Evolutionary conservation across 345 rosid genomes (phyloP).

Genomic region (Populus alba): DNA sequence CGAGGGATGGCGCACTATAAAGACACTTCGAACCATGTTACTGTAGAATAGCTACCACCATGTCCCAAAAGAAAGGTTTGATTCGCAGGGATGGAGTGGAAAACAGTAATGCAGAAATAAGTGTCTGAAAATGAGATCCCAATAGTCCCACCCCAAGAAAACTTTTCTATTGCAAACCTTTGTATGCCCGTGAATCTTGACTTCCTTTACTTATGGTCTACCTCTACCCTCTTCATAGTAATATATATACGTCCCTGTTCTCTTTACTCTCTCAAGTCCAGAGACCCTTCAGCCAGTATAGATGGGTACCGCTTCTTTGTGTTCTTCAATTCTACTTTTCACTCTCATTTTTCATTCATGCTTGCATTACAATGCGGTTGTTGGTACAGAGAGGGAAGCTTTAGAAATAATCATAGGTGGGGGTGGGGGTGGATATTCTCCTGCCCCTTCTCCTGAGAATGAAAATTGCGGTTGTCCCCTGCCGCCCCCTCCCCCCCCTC

Average conservation of each 20-base stretch:
- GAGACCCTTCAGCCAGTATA: not conserved
- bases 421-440: constrained; percentile 1
- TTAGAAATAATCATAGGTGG: constrained; percentile 29
- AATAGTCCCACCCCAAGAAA: not conserved
- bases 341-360: not conserved
- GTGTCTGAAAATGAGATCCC: not conserved
- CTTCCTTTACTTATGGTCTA: not conserved
- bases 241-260: too few relatives aligned
- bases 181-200: not conserved
- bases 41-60: too few relatives aligned
- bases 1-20: too few relatives aligned
- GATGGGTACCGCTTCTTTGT: constrained; percentile 18
- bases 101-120: too few relatives aligned
- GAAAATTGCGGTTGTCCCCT: too few relatives aligned
- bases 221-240: too few relatives aligned
- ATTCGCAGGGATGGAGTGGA: too few relatives aligned
- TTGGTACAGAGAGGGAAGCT: constrained; percentile 13
- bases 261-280: not conserved
- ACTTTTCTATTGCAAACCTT: not conserved
- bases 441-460: constrained; percentile 10
- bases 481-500: too few relatives aligned
- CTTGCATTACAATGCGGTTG: constrained; percentile 1
- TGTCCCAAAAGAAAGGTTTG: too few relatives aligned
- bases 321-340: constrained; percentile 4
- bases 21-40: too few relatives aligned